These are phyloP conservation scores for Verticillium isaacii DNA, from an alignment of 2,329 filamentous ascomycete species.

Conservation along the genomic window DNA sequence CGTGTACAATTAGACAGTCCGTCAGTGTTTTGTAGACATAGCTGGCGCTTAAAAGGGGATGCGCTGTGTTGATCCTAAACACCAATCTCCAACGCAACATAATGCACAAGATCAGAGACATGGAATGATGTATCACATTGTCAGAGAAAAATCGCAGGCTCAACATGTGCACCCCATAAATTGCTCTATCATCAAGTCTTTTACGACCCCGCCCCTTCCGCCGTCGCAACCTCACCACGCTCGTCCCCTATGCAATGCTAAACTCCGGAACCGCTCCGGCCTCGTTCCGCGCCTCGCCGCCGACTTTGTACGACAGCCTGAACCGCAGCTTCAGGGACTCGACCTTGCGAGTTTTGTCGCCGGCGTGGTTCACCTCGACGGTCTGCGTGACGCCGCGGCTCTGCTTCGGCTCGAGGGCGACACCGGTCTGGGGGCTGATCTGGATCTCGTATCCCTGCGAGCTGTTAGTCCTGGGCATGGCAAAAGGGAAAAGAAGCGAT, in stretches of 20 bases:
- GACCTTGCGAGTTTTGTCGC: slow-evolving; percentile 64
- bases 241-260: slow-evolving; percentile 54
- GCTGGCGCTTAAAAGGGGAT: too few species aligned
- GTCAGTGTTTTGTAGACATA: too few species aligned
- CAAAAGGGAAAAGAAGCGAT: too few species aligned
- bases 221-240: too few species aligned
- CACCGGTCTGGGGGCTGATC: slow-evolving; percentile 80
- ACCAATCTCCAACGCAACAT: too few species aligned
- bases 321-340: slow-evolving; percentile 83
- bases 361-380: slow-evolving; percentile 70
- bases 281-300: slow-evolving; percentile 63
- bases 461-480: slow-evolving; percentile 5
- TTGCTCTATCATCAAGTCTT: too few species aligned
- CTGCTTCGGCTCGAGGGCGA: slow-evolving; percentile 68
- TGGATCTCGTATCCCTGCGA: slow-evolving; percentile 71
- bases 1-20: neutral
- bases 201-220: neutral
- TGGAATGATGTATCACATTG: too few species aligned
- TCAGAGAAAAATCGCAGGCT: too few species aligned
- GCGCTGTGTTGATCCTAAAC: too few species aligned
- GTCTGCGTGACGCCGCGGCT: slow-evolving; percentile 73
- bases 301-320: slow-evolving; percentile 76
- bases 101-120: too few species aligned
- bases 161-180: too few species aligned
- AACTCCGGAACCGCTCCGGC: slow-evolving; percentile 81